A percentile compares a stretch with the other conserved stretches of the same genome.
These are phyloP conservation scores for Themeda triandra DNA, from an alignment of 176 grass and related monocot genomes.

Conservation along the genomic window DNA sequence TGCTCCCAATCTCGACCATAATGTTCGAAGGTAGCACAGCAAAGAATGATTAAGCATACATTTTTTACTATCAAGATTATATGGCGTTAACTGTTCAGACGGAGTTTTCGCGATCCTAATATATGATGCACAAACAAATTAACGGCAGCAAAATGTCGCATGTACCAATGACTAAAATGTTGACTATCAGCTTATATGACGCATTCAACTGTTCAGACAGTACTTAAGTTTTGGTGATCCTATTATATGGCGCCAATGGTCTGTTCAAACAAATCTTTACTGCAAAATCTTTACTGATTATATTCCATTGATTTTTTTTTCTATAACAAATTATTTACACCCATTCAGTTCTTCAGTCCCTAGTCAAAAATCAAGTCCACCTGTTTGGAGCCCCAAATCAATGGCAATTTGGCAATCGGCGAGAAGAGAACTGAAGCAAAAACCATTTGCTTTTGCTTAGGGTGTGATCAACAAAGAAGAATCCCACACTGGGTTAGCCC, in stretches of 20 bases:
- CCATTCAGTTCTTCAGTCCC: background rate
- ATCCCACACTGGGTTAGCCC: no score
- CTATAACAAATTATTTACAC: background rate
- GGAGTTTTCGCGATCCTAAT: no score
- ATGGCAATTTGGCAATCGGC: conserved; percentile 12
- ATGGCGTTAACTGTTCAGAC: no score
- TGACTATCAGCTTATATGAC: background rate
- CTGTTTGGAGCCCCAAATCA: conserved; percentile 9
- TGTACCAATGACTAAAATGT: background rate
- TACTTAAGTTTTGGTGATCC: no score
- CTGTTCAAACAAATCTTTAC: background rate
- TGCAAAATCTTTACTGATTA: background rate
- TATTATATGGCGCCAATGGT: no score
- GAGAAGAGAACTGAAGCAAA: background rate
- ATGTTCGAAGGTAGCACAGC: no score
- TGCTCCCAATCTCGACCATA: no score
- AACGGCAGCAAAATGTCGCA: no score
- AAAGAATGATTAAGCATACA: no score
- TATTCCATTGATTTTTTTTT: background rate
- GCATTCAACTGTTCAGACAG: background rate
- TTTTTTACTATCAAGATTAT: no score
- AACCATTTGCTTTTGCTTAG: background rate
- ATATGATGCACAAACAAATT: no score
- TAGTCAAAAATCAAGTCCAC: conserved; percentile 3
- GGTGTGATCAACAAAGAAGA: no score